Evolutionary conservation across 164 flowering plant genomes (phyloP).

Genomic region (Aristolochia contorta): DNA sequence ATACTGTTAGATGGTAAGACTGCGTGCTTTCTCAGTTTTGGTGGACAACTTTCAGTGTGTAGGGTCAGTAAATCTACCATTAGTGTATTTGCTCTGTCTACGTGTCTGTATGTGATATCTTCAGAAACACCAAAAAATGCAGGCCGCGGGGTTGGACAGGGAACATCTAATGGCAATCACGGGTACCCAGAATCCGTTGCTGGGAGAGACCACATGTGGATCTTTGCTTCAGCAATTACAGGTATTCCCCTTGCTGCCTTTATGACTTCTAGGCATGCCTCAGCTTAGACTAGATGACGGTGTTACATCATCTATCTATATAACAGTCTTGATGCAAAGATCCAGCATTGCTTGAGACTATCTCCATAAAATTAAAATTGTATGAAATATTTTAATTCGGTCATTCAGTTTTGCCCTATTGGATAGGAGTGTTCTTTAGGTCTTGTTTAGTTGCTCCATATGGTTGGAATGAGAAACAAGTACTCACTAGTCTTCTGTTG

Average conservation of each 20-base stretch:
- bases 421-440: too few relatives aligned
- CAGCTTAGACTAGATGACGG: background rate
- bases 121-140: too few relatives aligned
- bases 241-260: conserved; percentile 25
- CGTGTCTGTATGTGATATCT: too few relatives aligned
- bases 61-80: too few relatives aligned
- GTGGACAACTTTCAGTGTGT: too few relatives aligned
- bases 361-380: too few relatives aligned
- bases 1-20: too few relatives aligned
- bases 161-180: conserved; percentile 52
- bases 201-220: conserved; percentile 76
- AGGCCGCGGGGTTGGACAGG: background rate
- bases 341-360: too few relatives aligned
- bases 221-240: conserved; percentile 79
- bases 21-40: too few relatives aligned
- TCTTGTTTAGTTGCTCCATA: background rate
- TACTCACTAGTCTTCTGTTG: conserved; percentile 7
- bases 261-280: background rate
- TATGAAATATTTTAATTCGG: too few relatives aligned
- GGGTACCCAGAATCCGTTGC: conserved; percentile 48
- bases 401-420: too few relatives aligned
- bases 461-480: background rate
- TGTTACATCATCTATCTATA: background rate
- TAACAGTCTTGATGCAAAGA: background rate
- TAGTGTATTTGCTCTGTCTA: too few relatives aligned